Conservation (phyloP, 2,329 filamentous ascomycete species). For the Fusarium cicatricum region DNA sequence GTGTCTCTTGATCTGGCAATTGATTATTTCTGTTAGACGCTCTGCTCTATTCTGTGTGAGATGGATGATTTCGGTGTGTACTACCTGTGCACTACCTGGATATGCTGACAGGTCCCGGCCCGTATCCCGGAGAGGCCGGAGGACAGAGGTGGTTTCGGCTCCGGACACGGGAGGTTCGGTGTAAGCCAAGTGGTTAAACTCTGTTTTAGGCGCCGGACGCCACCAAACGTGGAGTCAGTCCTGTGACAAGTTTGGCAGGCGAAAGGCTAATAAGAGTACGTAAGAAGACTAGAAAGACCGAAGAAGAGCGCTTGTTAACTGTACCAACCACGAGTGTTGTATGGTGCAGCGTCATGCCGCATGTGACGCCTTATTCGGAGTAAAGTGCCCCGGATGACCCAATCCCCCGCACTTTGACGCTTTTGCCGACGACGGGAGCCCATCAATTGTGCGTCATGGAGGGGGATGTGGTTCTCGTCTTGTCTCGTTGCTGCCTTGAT, state of each 20-base stretch:
- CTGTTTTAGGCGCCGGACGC: slow-evolving; percentile 10
- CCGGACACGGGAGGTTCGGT: no score
- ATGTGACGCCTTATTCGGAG: slow-evolving; percentile 22
- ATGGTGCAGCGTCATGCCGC: slow-evolving; percentile 10
- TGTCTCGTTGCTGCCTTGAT: no score
- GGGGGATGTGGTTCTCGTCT: background rate
- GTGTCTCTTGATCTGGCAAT: slow-evolving; percentile 27
- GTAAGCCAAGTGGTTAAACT: background rate
- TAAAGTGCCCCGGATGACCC: background rate
- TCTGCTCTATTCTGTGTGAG: background rate
- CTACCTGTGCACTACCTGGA: no score
- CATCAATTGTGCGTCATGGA: slow-evolving; percentile 16
- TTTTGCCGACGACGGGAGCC: slow-evolving; percentile 8
- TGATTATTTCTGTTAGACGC: background rate
- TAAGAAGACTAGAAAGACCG: no score
- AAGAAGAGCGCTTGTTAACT: background rate
- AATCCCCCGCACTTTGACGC: slow-evolving; percentile 5
- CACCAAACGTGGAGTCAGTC: background rate
- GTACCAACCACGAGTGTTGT: slow-evolving; percentile 6
- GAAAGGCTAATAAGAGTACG: no score
- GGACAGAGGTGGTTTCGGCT: background rate
- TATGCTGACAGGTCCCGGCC: no score
- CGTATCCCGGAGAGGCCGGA: no score
- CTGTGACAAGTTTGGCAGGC: background rate
- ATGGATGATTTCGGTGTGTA: no score